phyloP scores from a whole-genome alignment of 140 eudicot species.

The Senecio squalidus region DNA sequence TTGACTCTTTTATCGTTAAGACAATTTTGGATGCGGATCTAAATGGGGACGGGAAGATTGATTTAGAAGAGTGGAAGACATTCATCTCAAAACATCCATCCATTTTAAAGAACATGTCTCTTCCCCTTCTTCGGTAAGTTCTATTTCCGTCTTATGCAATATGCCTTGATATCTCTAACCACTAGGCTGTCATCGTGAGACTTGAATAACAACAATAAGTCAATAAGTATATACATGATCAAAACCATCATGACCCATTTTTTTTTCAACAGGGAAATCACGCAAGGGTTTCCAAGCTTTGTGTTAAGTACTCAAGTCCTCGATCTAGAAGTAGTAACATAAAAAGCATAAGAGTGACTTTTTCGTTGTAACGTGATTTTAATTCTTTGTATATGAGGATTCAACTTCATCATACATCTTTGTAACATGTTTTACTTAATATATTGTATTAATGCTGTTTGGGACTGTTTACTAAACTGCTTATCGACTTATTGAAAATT shows the following conservation, averaged over 20 bases:
- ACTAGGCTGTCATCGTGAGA: too few species aligned
- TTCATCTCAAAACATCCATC: constrained; percentile 60
- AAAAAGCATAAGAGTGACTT: not conserved
- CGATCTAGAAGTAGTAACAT: constrained; percentile 43
- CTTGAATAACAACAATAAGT: too few species aligned
- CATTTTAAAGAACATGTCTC: constrained; percentile 65
- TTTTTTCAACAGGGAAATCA: constrained; percentile 59
- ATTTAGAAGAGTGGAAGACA: constrained; percentile 65
- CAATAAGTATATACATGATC: too few species aligned
- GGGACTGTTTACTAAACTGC: too few species aligned
- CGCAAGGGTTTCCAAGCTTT: constrained; percentile 71
- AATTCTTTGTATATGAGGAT: not conserved
- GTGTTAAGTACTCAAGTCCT: constrained; percentile 49
- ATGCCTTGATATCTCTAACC: too few species aligned
- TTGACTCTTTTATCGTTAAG: constrained; percentile 16
- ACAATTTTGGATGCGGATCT: constrained; percentile 68
- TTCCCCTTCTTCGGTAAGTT: constrained; percentile 57
- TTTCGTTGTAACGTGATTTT: not conserved
- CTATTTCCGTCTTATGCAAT: not conserved
- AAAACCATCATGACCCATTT: too few species aligned
- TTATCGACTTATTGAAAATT: too few species aligned
- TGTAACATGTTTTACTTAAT: not conserved
- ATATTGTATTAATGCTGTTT: too few species aligned
- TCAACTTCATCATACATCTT: not conserved
- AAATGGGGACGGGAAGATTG: constrained; percentile 80